Conservation (phyloP, 305 asterid genomes). For the Plantago coronopus region DNA sequence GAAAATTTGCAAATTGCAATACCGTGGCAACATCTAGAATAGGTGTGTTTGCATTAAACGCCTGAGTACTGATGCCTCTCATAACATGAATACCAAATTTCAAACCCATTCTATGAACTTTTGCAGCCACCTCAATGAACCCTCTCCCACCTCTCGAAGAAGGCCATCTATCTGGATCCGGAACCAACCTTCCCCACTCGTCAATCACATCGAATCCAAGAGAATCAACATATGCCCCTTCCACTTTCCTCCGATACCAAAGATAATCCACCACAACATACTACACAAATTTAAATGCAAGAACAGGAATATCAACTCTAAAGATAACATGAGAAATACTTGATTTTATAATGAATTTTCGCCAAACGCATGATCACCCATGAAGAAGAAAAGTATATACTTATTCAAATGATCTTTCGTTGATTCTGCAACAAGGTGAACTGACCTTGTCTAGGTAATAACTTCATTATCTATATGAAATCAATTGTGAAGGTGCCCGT, state of each 20-base stretch:
- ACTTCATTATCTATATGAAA: not conserved
- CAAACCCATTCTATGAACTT: conserved; percentile 78
- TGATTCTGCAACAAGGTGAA: too few species aligned
- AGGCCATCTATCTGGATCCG: conserved; percentile 92
- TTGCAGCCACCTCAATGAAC: conserved; percentile 54
- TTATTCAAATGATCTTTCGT: not conserved
- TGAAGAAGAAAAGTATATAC: not conserved
- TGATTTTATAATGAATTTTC: too few species aligned
- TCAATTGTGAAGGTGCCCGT: conserved; percentile 2
- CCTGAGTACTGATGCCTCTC: conserved; percentile 87
- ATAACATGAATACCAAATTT: conserved; percentile 92
- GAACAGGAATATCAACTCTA: not conserved
- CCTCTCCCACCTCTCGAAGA: conserved; percentile 72
- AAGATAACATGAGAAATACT: too few species aligned
- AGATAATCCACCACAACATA: conserved; percentile 96
- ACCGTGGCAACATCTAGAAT: conserved; percentile 74
- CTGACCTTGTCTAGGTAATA: not conserved
- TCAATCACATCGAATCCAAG: conserved; percentile 84
- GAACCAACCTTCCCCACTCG: conserved; percentile 92
- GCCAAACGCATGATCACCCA: not conserved
- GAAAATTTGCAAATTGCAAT: conserved; percentile 14
- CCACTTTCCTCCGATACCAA: conserved; percentile 81
- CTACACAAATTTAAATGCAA: conserved; percentile 29
- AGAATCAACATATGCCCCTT: conserved; percentile 70
- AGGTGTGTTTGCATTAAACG: conserved; percentile 69